phyloP scores from a whole-genome alignment of 1,284 basidiomycete genomes.

The Apiotrichum mycotoxinovorans region DNA sequence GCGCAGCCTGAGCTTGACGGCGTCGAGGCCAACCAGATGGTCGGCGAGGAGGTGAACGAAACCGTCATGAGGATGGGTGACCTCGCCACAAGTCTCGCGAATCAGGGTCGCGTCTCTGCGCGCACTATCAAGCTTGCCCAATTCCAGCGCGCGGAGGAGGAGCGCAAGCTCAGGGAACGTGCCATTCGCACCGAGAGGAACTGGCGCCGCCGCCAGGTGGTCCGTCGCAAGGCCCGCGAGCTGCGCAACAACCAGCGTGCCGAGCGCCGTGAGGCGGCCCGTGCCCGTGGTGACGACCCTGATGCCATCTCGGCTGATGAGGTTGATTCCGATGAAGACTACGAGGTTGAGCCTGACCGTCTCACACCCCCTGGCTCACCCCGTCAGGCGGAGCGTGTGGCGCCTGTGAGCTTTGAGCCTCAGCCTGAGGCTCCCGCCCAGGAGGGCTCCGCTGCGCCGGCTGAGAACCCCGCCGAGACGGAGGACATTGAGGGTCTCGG shows the following conservation, averaged over 20 bases:
- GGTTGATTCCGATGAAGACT: constrained; percentile 40
- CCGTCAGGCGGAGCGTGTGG: constrained; percentile 15
- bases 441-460: constrained; percentile 4
- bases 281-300: constrained; percentile 20
- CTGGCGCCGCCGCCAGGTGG: constrained; percentile 32
- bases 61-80: constrained; percentile 26
- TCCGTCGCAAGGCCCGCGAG: constrained; percentile 32
- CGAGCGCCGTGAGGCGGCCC: constrained; percentile 21
- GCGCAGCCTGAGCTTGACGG: constrained; percentile 23
- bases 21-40: constrained; percentile 28
- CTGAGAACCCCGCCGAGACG: constrained; percentile 13
- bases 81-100: constrained; percentile 26
- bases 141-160: constrained; percentile 14
- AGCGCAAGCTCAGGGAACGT: constrained; percentile 20
- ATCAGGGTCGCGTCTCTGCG: constrained; percentile 32
- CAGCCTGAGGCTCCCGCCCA: neutral
- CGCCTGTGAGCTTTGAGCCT: constrained; percentile 14
- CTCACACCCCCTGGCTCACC: constrained; percentile 38
- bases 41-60: constrained; percentile 29
- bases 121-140: constrained; percentile 30
- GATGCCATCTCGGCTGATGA: constrained; percentile 34
- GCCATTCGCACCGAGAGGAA: constrained; percentile 17
- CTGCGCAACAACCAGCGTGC: constrained; percentile 28
- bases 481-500: constrained; percentile 28
- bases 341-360: constrained; percentile 35